Evolutionary conservation across 306 rosid species (phyloP), one percentile per base, ranked within the genome.

Genomic region (Ormosia emarginata): DNA sequence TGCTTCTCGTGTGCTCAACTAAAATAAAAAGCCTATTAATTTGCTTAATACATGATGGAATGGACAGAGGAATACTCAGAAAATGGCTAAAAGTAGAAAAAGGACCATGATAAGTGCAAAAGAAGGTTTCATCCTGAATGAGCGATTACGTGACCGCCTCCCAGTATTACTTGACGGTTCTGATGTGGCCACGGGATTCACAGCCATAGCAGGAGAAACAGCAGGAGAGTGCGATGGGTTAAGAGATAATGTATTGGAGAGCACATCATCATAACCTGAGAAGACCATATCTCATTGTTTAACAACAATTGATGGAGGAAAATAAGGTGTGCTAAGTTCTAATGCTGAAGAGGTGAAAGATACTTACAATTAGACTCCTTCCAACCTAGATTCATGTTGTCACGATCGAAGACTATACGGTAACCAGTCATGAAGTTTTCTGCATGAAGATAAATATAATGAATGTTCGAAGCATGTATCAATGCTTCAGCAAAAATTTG

Each of bases 401-500:
- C 91, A 12, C 98, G 98, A 81, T 95, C 95, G n/a, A 95, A 95
- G 46, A 89, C 79, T 29, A 95, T 36, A 4, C 68, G 86, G 86
- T 95, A 93, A 67, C 98, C 98, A n/a, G 94, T 90, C 99, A 95
- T 95, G 88, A 95, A 93, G 89, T 95, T 93, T 77, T 92, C 99
- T 93, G 91, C 92, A 88, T 24, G 40, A 84, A 79, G 17, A 73
- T 40, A 40, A 74, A 76, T 1, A 69, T n/a, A 68, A 71, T 18
- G 18, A 37, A 8, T 66, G 50, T 40, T 7, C 37, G 41, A 47
- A 71, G 44, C 37, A 53, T 64, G 49, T 3, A 36, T 5, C 14
- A 56, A 56, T 69, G 67, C 46, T 68, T 76, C 50, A 57, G 2
- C n/a, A 70, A 61, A 71, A 53, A 47, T 2, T 24, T 7, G 5